phyloP scores from a whole-genome alignment of 1,284 basidiomycete genomes.

The Schizophyllum amplum region DNA sequence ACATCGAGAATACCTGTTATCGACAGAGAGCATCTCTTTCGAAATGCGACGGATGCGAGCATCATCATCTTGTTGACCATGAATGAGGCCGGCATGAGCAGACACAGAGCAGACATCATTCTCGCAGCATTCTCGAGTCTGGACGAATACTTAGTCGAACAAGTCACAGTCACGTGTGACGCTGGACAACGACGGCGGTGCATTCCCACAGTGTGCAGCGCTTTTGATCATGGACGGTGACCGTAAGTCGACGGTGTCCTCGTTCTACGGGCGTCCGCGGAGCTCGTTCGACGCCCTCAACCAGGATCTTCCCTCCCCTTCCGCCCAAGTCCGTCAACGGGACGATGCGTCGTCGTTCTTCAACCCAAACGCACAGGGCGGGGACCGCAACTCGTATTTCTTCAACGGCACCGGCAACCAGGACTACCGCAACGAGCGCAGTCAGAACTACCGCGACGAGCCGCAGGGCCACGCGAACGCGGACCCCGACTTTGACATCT shows the following conservation, averaged over 20 bases:
- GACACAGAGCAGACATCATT: no score
- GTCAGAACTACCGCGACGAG: slow-evolving; percentile 2
- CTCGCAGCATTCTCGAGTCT: no score
- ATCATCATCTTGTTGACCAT: no score
- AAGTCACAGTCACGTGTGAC: background rate
- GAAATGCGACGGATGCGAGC: no score
- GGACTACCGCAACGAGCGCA: slow-evolving; percentile 5
- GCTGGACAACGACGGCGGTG: background rate
- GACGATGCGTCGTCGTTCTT: slow-evolving; percentile 67
- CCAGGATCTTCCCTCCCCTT: slow-evolving; percentile 36
- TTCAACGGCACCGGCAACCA: background rate
- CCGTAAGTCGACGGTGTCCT: slow-evolving; percentile 67
- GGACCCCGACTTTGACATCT: slow-evolving; percentile 72
- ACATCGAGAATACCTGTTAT: no score
- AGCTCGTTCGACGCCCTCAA: slow-evolving; percentile 52
- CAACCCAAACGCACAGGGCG: slow-evolving; percentile 26
- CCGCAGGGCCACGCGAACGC: slow-evolving; percentile 10
- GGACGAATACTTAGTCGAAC: no score
- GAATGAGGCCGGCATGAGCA: no score
- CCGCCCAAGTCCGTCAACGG: slow-evolving; percentile 25
- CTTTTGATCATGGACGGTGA: slow-evolving; percentile 39
- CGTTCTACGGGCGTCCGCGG: slow-evolving; percentile 63
- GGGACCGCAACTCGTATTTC: slow-evolving; percentile 17
- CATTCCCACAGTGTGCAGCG: background rate
- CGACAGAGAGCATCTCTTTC: no score